Evolutionary conservation across 2,329 filamentous ascomycete species (phyloP), one percentile per base, ranked within the genome.

Genomic region (Penicillium oxalicum): DNA sequence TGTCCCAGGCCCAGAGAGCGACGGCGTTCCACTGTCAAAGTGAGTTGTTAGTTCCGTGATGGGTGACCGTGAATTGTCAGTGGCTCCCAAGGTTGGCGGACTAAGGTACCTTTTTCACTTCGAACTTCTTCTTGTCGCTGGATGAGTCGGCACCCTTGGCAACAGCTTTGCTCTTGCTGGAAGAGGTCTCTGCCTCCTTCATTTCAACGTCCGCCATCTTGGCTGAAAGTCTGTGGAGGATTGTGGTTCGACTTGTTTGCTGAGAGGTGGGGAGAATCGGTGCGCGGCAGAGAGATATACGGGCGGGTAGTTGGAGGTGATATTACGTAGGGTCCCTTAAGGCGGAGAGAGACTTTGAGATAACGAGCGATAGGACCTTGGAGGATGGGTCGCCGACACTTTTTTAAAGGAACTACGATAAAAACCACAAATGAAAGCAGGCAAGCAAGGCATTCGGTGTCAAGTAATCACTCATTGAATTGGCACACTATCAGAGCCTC

Each of bases 1-100:
- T 98, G 68, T 98, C 93, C 93, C 93, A 98, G 0, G 93, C 93
- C 93, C 93, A 98, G 2, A 98, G 79, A 36, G 93, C 91, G 44
- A 98, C 93, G 0, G 93, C 93, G 63, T 97, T 97, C 93, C 93
- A 98, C 91, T 96, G 29, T 4, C 8, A 32, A 32, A 32, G 11
- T 32, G 3, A 11, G 18, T 18, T 32, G 29, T 32, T 11, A 32
- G 56, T 39, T 50, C 18, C 53, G 40, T 60, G 51, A 52, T 40
- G 46, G 33, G 45, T 42, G 32, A 9, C 25, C n/a, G 28, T 43
- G n/a, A 29, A 38, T 12, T 49, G 32, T 28, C 25, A 9, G 35
- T 13, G 33, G 43, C 42, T 39, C 35, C 35, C 49, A 44, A 52
- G 47, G 54, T 51, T 36, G 27, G 25, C 45, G 26, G 35, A 5